These are phyloP conservation scores for Linnemannia exigua DNA, from an alignment of 192 early-diverging fungal genomes.

Conservation along the genomic window DNA sequence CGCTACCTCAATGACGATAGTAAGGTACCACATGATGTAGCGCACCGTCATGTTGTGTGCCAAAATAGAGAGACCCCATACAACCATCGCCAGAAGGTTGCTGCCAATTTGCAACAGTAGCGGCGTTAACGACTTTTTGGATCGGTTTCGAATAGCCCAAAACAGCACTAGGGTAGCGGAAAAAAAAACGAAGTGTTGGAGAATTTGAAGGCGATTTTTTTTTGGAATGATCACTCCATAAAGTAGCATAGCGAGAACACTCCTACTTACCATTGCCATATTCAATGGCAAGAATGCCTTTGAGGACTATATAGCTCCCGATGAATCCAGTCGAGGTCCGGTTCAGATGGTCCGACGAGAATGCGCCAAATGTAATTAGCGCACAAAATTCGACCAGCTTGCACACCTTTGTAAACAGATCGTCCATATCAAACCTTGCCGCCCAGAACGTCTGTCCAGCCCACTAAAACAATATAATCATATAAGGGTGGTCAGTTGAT, in stretches of 20 bases:
- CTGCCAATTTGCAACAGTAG: constrained; percentile 58
- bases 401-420: constrained; percentile 32
- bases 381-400: constrained; percentile 39
- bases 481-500: neutral
- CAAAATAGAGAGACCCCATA: constrained; percentile 59
- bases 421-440: constrained; percentile 34
- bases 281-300: constrained; percentile 60
- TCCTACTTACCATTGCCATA: constrained; percentile 57
- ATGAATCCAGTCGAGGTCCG: constrained; percentile 59
- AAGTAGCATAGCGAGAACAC: neutral
- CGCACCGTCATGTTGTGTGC: constrained; percentile 46
- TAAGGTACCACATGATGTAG: constrained; percentile 60
- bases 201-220: neutral
- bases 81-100: constrained; percentile 58
- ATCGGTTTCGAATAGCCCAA: constrained; percentile 34
- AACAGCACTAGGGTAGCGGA: constrained; percentile 20
- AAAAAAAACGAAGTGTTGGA: neutral
- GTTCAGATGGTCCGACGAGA: constrained; percentile 55
- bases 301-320: constrained; percentile 59
- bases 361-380: constrained; percentile 59
- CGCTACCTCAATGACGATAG: constrained; percentile 54
- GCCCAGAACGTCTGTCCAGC: constrained; percentile 55
- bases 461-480: constrained; percentile 47
- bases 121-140: constrained; percentile 52
- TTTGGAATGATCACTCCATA: too few relatives aligned